A percentile compares a stretch with the other conserved stretches of the same genome.
These are phyloP conservation scores for Trichocladium uniseriatum DNA, from an alignment of 495 filamentous ascomycete genomes.

Conservation along the genomic window DNA sequence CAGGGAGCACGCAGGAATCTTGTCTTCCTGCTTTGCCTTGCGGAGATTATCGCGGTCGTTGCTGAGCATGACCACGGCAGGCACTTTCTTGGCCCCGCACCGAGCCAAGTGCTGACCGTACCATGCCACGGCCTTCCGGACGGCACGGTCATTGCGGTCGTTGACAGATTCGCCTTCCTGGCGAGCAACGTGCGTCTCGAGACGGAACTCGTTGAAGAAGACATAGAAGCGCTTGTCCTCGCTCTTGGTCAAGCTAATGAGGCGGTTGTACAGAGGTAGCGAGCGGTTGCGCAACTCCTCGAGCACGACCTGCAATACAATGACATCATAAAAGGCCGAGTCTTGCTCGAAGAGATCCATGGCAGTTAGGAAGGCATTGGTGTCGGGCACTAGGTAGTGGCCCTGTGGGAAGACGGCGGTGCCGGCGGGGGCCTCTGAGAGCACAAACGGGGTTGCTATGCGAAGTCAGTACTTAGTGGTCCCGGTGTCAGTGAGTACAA, in stretches of 20 bases:
- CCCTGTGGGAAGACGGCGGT: conserved; percentile 73
- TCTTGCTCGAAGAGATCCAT: conserved; percentile 95
- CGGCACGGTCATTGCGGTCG: conserved; percentile 89
- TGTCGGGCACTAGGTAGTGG: conserved; percentile 93
- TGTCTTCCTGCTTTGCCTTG: conserved; percentile 69
- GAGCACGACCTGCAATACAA: conserved; percentile 90
- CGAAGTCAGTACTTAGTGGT: conserved; percentile 12
- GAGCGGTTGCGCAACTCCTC: conserved; percentile 93
- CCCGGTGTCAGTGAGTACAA: background rate
- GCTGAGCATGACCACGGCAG: conserved; percentile 83
- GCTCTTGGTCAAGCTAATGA: conserved; percentile 80
- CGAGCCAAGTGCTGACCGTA: conserved; percentile 70
- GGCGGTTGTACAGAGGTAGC: conserved; percentile 85
- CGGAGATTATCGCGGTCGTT: conserved; percentile 81
- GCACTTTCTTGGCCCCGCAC: conserved; percentile 51
- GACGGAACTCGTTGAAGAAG: conserved; percentile 96
- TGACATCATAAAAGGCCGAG: conserved; percentile 86
- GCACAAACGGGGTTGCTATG: conserved; percentile 67
- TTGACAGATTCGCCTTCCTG: conserved; percentile 80
- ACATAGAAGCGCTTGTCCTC: conserved; percentile 96
- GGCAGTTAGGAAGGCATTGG: conserved; percentile 88
- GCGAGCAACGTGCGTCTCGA: conserved; percentile 77
- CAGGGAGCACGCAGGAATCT: conserved; percentile 57
- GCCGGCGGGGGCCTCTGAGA: conserved; percentile 77
- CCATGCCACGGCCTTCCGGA: conserved; percentile 80